Conservation (phyloP, 164 flowering plant species). For the Magnolia officinalis region DNA sequence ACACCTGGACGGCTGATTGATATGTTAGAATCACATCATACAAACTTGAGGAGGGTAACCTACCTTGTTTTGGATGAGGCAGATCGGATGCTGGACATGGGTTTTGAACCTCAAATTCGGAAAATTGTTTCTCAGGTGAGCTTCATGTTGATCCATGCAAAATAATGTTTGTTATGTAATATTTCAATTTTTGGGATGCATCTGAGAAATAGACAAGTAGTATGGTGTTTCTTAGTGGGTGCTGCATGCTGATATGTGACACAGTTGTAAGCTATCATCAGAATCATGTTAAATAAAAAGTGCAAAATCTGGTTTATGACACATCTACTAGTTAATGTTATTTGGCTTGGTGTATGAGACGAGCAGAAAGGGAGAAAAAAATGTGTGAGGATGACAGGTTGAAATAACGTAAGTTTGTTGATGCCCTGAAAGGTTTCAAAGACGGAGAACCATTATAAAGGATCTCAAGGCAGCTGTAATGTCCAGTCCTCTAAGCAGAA, state of each 20-base stretch:
- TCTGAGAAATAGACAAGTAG: too few species aligned
- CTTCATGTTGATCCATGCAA: neutral
- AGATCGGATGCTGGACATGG: constrained; percentile 99
- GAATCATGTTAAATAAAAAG: neutral
- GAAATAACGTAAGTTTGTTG: neutral
- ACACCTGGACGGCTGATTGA: constrained; percentile 99
- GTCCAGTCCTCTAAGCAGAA: neutral
- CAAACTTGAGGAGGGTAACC: constrained; percentile 94
- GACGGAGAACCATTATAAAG: neutral
- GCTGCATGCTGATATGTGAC: too few species aligned
- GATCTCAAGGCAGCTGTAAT: neutral
- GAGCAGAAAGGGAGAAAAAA: neutral
- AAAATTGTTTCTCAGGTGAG: constrained; percentile 63
- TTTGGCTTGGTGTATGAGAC: neutral
- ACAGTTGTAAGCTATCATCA: too few species aligned
- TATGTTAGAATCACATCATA: constrained; percentile 93
- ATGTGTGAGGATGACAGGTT: neutral
- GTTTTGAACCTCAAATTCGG: constrained; percentile 90
- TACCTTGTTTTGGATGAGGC: constrained; percentile 99
- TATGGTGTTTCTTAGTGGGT: too few species aligned
- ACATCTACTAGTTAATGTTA: neutral
- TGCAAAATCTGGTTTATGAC: neutral
- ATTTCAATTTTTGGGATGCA: too few species aligned
- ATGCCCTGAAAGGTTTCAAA: neutral
- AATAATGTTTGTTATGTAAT: neutral